Base-by-base conservation (phyloP, 129 eudicot species). In the Pulicaria dysenterica region DNA sequence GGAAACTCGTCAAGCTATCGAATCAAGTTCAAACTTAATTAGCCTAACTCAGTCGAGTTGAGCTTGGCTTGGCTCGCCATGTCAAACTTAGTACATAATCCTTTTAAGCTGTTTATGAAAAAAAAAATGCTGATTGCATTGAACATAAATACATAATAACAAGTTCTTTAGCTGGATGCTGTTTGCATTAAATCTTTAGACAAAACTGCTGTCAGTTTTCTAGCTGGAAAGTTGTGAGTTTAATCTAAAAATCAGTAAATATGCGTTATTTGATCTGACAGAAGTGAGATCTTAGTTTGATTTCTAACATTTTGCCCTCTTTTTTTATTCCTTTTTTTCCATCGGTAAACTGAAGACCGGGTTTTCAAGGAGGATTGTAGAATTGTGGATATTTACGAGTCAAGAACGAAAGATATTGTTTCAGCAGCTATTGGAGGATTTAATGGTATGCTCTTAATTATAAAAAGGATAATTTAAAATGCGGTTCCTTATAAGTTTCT, bases 371-470 rank as follows among this genome's bases (percentile, higher is more conserved):
- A 95, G 74, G 96, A 90, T 8, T 90, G 96, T 50, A 86, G 73
- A 73, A 95, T 93, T 24, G 46, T 46, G 8, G 86, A 90, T 41
- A 91, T 95, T 38, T 95, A 95, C 39, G 80, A 80, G 44, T 83
- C 93, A 51, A 84, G 96, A 34, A 90, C 96, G 3, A 81, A 84
- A 67, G 88, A 84, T 48, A 86, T 95, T 44, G 99, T 95, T 72
- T 80, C 93, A 8, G 95, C 99, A 7, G 96, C 98, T 4, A 89
- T 94, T 67, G 82, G 85, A 40, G 97, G 97, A 34, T 95, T 95
- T 65, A 95, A 90, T 55, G 99, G 99, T 95, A 77, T 62, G 69
- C 10, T 53, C 54, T 34, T 34, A 56, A 7, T n/a, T 14, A 45
- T 61, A 31, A 34, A n/a, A n/a, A n/a, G n/a, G n/a, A 54, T 40